phyloP scores from a whole-genome alignment of 2,329 filamentous ascomycete genomes.

The Sporothrix mexicana region DNA sequence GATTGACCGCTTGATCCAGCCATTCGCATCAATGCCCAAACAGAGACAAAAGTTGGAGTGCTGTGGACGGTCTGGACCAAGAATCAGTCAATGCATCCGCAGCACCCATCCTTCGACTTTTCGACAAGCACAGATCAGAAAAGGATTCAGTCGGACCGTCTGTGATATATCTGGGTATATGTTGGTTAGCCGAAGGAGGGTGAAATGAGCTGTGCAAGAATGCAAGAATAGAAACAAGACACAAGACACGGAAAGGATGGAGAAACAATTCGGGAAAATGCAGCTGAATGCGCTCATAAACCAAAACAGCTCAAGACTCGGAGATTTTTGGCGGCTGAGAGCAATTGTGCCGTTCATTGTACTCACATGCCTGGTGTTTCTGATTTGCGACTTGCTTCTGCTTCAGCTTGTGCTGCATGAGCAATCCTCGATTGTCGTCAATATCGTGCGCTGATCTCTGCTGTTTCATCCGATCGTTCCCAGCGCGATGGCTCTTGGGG shows the following conservation, averaged over 20 bases:
- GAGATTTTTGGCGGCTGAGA: background rate
- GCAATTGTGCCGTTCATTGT: background rate
- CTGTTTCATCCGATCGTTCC: constrained; percentile 18
- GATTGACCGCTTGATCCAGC: background rate
- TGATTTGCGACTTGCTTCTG: background rate
- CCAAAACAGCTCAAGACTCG: background rate
- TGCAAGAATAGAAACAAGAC: background rate
- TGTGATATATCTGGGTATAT: background rate
- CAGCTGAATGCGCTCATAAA: background rate
- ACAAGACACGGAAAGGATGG: background rate
- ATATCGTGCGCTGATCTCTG: background rate
- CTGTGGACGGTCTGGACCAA: background rate
- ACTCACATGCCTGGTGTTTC: background rate
- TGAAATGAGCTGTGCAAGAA: background rate
- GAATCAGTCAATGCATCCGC: background rate
- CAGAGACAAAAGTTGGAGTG: background rate
- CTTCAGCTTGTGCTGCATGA: background rate
- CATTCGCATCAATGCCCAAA: background rate
- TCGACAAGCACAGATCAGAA: background rate
- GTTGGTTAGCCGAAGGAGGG: background rate
- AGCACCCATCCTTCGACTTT: background rate
- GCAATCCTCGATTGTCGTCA: background rate
- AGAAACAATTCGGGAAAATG: background rate
- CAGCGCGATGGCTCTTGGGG: background rate
- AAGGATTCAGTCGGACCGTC: background rate